phyloP scores from a whole-genome alignment of 306 rosid species.

The Cucurbita maxima region DNA sequence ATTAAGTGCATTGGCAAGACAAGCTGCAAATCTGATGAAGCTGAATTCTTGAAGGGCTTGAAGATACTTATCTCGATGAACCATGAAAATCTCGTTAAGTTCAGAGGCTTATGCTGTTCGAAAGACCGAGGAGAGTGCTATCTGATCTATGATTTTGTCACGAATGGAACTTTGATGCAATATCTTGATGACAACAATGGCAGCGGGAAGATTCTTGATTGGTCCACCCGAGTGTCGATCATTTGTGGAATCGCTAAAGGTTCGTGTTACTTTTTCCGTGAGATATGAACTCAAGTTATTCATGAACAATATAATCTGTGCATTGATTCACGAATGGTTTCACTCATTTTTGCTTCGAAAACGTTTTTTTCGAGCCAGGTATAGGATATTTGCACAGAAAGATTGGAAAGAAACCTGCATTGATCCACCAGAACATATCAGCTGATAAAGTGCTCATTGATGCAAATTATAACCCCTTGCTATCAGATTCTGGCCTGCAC shows the following conservation, averaged over 20 bases:
- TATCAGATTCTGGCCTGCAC: slow-evolving; percentile 65
- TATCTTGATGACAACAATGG: slow-evolving; percentile 42
- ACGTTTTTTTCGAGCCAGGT: slow-evolving; percentile 28
- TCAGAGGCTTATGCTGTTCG: slow-evolving; percentile 88
- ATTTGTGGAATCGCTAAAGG: slow-evolving; percentile 75
- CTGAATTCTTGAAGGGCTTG: slow-evolving; percentile 67
- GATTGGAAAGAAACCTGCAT: slow-evolving; percentile 5
- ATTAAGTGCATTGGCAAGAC: slow-evolving; percentile 63
- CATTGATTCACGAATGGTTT: too few relatives aligned
- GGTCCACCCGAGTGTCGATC: slow-evolving; percentile 72
- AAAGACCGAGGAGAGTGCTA: slow-evolving; percentile 73
- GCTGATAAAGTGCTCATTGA: slow-evolving; percentile 64
- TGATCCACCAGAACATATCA: slow-evolving; percentile 67
- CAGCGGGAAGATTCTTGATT: slow-evolving; percentile 34
- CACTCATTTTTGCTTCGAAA: neutral
- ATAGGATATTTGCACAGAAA: slow-evolving; percentile 52
- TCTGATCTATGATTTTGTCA: slow-evolving; percentile 50
- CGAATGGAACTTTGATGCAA: slow-evolving; percentile 45
- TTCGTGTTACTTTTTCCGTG: slow-evolving; percentile 8
- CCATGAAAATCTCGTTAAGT: slow-evolving; percentile 60
- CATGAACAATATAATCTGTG: too few relatives aligned
- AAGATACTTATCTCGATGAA: slow-evolving; percentile 47
- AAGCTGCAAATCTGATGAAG: slow-evolving; percentile 71
- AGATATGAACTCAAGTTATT: neutral
- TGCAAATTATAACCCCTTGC: slow-evolving; percentile 33